Evolutionary conservation across 192 early-diverging fungal genomes (phyloP), one percentile per base, ranked within the genome.

Genomic region (Coemansia sp.): DNA sequence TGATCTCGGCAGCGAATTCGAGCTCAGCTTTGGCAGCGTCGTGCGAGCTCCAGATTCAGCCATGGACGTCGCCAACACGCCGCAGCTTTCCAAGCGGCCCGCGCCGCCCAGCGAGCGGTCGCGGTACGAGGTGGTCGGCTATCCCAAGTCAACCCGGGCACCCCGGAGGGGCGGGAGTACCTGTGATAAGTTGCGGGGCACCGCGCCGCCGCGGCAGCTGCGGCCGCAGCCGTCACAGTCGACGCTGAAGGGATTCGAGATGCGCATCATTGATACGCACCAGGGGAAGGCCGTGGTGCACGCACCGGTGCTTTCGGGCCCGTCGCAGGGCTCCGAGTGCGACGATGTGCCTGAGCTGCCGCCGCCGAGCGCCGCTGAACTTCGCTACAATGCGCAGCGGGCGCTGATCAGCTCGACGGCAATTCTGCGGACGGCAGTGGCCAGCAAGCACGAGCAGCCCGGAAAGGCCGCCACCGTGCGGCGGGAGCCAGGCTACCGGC

Each of bases 191-290:
- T 25, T 25, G 42, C 20, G 40, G 36, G 21, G 27, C 25, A 9
- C 6, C 20, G 45, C 52, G 17, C 1, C 36, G 10, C 26, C 12
- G 35, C 15, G 30, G 10, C 41, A 36, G 11, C 34, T 44, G 25
- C 52, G 11, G 44, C 42, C 23, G 34, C 45, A 32, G 52, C 53
- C 12, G 42, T 60, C 42, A 30, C 63, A 74, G 34, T 32, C 56
- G 42, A 35, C 43, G 29, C 65, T 75, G 11, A 59, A 60, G 61
- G 72, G 72, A 15, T 75, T 75, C 42, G 60, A 75, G 47, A 50
- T 54, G 28, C 72, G 72, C 1, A 58, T 68, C 4, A 67, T 75
- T 30, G 60, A 75, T 30, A 75, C 72, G 5, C 72, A 75, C 26
- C 50, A 31, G 30, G 65, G 72, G 5, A 67, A 49, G 21, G 50